A percentile compares a stretch with the other conserved stretches of the same genome.
Evolutionary conservation across 306 rosid species (phyloP).

Genomic region (Alnus rubra): DNA sequence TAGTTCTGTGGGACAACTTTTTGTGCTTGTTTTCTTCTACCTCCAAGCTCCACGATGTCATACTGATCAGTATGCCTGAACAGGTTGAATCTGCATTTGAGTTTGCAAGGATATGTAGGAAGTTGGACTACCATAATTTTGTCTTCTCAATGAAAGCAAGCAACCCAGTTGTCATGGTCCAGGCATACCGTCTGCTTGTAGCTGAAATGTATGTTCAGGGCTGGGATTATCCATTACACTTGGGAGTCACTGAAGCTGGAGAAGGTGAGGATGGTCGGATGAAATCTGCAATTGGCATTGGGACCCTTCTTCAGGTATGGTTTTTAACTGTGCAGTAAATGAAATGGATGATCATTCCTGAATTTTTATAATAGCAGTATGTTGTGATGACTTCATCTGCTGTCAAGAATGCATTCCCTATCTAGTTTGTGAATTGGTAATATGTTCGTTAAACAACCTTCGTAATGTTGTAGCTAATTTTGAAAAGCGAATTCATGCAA

Average conservation of each 20-base stretch:
- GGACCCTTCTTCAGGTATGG: conserved; percentile 96
- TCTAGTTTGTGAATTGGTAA: conserved; percentile 9
- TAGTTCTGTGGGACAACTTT: conserved; percentile 12
- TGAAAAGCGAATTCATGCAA: neutral
- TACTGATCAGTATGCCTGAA: conserved; percentile 25
- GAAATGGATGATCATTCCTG: conserved; percentile 1
- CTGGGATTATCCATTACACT: conserved; percentile 97
- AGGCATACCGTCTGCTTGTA: conserved; percentile 90
- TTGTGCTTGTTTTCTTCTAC: conserved; percentile 10
- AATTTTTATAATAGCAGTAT: neutral
- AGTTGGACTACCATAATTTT: conserved; percentile 89
- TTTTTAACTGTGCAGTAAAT: conserved; percentile 15
- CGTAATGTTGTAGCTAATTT: conserved; percentile 2
- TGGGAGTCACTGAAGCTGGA: conserved; percentile 99
- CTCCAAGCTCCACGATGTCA: conserved; percentile 6
- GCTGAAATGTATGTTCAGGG: conserved; percentile 98
- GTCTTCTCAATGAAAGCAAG: conserved; percentile 99
- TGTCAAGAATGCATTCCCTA: conserved; percentile 5
- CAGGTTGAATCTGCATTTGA: conserved; percentile 99
- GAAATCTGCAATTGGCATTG: conserved; percentile 99
- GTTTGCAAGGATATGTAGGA: conserved; percentile 96
- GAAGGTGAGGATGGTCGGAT: conserved; percentile 99
- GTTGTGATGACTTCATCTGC: neutral
- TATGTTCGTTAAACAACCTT: conserved; percentile 11
- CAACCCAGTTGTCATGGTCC: conserved; percentile 98